Base-by-base conservation (phyloP, 1,284 basidiomycete genomes). In the Pseudozyma sp. region DNA sequence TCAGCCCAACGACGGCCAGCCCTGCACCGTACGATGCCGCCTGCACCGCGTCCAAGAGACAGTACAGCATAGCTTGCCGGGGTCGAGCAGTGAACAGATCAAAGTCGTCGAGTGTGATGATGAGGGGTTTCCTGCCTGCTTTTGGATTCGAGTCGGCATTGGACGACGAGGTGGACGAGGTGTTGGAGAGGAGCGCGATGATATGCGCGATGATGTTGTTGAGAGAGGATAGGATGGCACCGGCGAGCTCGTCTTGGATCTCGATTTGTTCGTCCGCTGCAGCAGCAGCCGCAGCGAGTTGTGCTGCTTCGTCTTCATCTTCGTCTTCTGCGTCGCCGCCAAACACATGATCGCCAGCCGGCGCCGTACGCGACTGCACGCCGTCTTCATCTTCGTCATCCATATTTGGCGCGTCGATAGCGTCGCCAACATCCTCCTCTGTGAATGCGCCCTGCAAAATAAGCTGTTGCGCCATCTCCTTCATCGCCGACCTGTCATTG, bases 21-120 rank as follows among this genome's bases (percentile, higher is more conserved):
- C 82, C 82, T 0, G 81, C 75, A 1, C 59, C 69, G 42, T 84
- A 84, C 44, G 70, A 76, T 5, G 73, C 75, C 0, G 79, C 77
- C 63, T 84, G 82, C 3, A 83, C 82, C 4, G 82, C 82, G 45
- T 84, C 82, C 1, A 84, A 56, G 17, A 84, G 49, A 47, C 81
- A 81, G 64, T 84, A 84, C 13, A 84, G 68, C n/a, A 84, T 59
- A 1, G 82, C 81, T 42, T 84, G 82, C 3, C 79, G 35, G 1
- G 78, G 75, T 10, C 81, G 61, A 1, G 73, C 47, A 3, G 82
- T 79, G 51, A 82, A 78, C 19, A 75, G 56, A 40, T 84, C 82
- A 56, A 84, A 83, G 43, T 78, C 63, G 44, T 80, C 78, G n/a
- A 84, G 54, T 1, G 75, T 55, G 30, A 84, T 70, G 37, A 84